Evolutionary conservation across 2,329 filamentous ascomycete species (phyloP).

Genomic region (Xylariaceae sp.): DNA sequence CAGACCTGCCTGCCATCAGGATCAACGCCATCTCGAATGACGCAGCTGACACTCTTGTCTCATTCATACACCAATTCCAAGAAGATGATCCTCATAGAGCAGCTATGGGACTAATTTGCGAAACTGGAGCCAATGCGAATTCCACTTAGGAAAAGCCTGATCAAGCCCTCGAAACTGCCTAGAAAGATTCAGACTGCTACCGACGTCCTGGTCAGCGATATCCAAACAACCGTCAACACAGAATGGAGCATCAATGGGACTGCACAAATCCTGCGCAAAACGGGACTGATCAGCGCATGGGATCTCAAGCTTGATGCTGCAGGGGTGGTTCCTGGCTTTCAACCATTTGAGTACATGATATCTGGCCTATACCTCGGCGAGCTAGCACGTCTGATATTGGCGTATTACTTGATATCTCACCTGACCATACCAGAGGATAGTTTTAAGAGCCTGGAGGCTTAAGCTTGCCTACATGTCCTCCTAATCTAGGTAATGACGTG

Average conservation of each 20-base stretch:
- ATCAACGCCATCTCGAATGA: slow-evolving; percentile 79
- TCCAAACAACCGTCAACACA: slow-evolving; percentile 75
- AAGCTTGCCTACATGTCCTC: too few species aligned
- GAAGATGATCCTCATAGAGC: slow-evolving; percentile 59
- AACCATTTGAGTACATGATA: slow-evolving; percentile 83
- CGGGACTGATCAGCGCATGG: slow-evolving; percentile 66
- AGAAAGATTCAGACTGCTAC: slow-evolving; percentile 46
- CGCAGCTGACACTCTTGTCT: slow-evolving; percentile 73
- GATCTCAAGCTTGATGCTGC: slow-evolving; percentile 63
- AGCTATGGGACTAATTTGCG: slow-evolving; percentile 76
- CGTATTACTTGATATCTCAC: slow-evolving; percentile 56
- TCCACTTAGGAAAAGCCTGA: slow-evolving; percentile 58
- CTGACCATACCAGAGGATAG: slow-evolving; percentile 37
- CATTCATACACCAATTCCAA: slow-evolving; percentile 68
- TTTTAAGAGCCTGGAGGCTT: too few species aligned
- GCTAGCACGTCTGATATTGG: slow-evolving; percentile 65
- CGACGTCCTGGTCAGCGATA: slow-evolving; percentile 43
- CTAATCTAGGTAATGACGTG: too few species aligned
- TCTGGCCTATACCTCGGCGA: slow-evolving; percentile 75
- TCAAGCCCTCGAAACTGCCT: slow-evolving; percentile 61
- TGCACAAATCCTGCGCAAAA: slow-evolving; percentile 59
- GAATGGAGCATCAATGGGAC: slow-evolving; percentile 81
- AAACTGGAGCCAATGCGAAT: slow-evolving; percentile 77
- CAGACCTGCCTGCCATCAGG: slow-evolving; percentile 58
- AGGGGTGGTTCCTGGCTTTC: slow-evolving; percentile 70